Conservation (phyloP, 495 filamentous ascomycete species). For the Podospora australis region DNA sequence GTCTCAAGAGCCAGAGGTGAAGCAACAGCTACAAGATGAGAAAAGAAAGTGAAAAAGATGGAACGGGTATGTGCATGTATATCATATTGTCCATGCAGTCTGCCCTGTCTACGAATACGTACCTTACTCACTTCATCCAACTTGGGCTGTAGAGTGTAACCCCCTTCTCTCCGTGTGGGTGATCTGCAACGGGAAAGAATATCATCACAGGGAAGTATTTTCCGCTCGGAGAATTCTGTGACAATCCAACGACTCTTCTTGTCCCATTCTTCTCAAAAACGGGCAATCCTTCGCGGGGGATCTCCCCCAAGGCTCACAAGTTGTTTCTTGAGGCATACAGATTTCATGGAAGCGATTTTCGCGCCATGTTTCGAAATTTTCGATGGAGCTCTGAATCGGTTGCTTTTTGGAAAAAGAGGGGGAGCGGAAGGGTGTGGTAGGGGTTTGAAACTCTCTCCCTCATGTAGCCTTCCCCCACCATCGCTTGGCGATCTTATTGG, state of each 20-base stretch:
- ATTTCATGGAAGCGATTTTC: too few species aligned
- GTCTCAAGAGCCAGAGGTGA: background rate
- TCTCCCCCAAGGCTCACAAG: too few species aligned
- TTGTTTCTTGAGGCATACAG: too few species aligned
- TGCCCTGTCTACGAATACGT: background rate
- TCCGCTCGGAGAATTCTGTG: too few species aligned
- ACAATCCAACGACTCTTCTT: background rate
- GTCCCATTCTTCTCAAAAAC: background rate
- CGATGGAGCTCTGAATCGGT: background rate
- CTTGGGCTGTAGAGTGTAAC: too few species aligned
- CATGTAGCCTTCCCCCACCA: background rate
- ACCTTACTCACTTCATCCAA: background rate
- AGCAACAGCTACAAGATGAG: background rate
- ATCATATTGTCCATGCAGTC: too few species aligned
- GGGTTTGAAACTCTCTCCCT: constrained; percentile 1
- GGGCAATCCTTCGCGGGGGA: too few species aligned
- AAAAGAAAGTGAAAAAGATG: background rate
- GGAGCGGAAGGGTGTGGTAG: background rate
- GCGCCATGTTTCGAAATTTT: too few species aligned
- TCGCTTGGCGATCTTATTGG: background rate
- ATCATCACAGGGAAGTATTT: too few species aligned
- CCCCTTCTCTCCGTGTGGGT: too few species aligned
- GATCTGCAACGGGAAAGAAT: too few species aligned
- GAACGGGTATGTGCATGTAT: too few species aligned
- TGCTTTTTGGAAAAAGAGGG: background rate